Evolutionary conservation across 805 yeast genomes (phyloP).

Genomic region (Kockiozyma suomiensis): DNA sequence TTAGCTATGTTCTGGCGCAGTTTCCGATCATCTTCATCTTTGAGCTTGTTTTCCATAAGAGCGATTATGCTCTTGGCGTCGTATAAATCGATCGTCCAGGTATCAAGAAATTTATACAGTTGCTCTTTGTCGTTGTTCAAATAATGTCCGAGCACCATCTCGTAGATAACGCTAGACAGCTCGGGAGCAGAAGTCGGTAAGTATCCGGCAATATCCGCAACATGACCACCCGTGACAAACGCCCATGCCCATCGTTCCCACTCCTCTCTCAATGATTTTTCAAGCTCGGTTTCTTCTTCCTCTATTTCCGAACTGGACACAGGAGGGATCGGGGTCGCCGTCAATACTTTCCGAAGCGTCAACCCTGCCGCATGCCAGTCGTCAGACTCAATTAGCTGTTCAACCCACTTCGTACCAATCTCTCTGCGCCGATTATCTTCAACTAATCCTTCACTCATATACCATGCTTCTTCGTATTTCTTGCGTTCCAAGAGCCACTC

Average conservation of each 20-base stretch:
- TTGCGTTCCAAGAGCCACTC: constrained; percentile 68
- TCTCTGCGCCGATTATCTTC: constrained; percentile 54
- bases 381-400: constrained; percentile 42
- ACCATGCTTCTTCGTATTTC: constrained; percentile 73
- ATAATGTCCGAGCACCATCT: constrained; percentile 52
- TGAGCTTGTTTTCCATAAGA: constrained; percentile 52
- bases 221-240: constrained; percentile 54
- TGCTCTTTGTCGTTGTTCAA: constrained; percentile 44
- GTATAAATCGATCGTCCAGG: constrained; percentile 64
- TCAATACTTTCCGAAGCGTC: constrained; percentile 49
- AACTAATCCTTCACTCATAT: constrained; percentile 63
- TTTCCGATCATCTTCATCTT: constrained; percentile 35
- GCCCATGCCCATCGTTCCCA: constrained; percentile 70
- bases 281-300: constrained; percentile 35
- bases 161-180: constrained; percentile 48
- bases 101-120: constrained; percentile 50
- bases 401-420: constrained; percentile 60
- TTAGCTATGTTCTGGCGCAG: constrained; percentile 36
- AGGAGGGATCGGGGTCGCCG: constrained; percentile 20
- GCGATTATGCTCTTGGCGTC: constrained; percentile 50
- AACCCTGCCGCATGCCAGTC: constrained; percentile 61
- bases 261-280: constrained; percentile 42
- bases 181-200: constrained; percentile 58
- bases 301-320: constrained; percentile 17
- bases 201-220: constrained; percentile 51